Evolutionary conservation across 192 early-diverging fungal genomes (phyloP).

Genomic region (Umbelopsis sp.): DNA sequence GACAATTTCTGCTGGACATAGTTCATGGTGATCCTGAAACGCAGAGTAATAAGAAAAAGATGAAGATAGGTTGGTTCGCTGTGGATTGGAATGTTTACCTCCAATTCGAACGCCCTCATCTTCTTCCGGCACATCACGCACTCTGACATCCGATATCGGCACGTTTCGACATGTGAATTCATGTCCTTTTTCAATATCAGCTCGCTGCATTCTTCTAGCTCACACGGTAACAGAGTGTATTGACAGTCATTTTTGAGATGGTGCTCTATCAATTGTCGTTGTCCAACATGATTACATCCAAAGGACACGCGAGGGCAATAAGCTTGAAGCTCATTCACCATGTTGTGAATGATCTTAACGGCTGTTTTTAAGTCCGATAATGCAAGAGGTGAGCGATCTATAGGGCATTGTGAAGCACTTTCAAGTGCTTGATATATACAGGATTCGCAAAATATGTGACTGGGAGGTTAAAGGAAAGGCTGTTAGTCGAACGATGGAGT

Average conservation of each 20-base stretch:
- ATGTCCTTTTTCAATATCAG: constrained; percentile 58
- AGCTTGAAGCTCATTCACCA: constrained; percentile 68
- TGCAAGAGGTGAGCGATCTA: constrained; percentile 55
- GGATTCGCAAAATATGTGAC: constrained; percentile 67
- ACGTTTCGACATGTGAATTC: constrained; percentile 55
- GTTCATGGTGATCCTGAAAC: constrained; percentile 49
- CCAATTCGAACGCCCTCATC: constrained; percentile 47
- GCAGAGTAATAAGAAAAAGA: not conserved
- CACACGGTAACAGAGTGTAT: constrained; percentile 51
- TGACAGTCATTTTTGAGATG: constrained; percentile 62
- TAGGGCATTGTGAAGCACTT: constrained; percentile 51
- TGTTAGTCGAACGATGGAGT: not conserved
- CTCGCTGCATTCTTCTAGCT: constrained; percentile 54
- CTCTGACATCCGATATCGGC: constrained; percentile 50
- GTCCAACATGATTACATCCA: constrained; percentile 60
- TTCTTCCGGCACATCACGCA: constrained; percentile 60
- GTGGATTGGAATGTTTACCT: constrained; percentile 38
- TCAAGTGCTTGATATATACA: constrained; percentile 62
- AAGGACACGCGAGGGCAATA: constrained; percentile 52
- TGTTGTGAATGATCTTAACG: constrained; percentile 59
- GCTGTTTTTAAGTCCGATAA: constrained; percentile 48
- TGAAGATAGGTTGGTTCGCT: not conserved
- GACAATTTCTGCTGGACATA: constrained; percentile 56
- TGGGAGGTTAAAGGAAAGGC: constrained; percentile 14
- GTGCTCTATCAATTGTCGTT: constrained; percentile 53